These are phyloP conservation scores for Amanita muscaria DNA, from an alignment of 768 basidiomycete species.

Conservation along the genomic window DNA sequence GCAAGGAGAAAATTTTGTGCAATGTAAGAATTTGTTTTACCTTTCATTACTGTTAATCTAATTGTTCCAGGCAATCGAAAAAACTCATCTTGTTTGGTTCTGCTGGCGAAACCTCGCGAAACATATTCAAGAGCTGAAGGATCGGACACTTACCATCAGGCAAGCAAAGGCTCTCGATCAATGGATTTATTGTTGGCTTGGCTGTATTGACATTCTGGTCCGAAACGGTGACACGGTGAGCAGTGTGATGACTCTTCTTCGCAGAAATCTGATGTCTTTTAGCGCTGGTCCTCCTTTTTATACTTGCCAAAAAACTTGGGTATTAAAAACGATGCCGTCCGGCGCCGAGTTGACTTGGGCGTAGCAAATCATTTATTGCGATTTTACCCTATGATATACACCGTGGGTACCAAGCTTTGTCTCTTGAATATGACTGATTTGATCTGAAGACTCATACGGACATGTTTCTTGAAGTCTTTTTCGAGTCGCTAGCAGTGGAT, in stretches of 20 bases:
- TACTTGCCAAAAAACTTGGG: conserved; percentile 43
- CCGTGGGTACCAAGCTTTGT: conserved; percentile 27
- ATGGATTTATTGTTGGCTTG: conserved; percentile 69
- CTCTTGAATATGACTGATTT: conserved; percentile 22
- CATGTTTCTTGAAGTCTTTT: conserved; percentile 42
- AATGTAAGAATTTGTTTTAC: conserved; percentile 29
- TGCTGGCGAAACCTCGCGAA: conserved; percentile 27
- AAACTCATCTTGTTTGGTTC: conserved; percentile 14
- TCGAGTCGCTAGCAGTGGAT: conserved; percentile 41
- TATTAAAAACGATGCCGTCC: conserved; percentile 41
- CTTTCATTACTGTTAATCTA: no score
- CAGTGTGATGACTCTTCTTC: neutral
- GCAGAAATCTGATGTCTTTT: neutral
- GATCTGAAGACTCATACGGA: conserved; percentile 21
- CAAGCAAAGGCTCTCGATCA: conserved; percentile 29
- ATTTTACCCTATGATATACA: conserved; percentile 53
- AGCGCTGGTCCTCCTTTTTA: conserved; percentile 61
- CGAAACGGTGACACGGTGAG: conserved; percentile 21
- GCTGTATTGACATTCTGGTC: conserved; percentile 55
- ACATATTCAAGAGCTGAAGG: neutral
- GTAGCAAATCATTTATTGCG: conserved; percentile 50
- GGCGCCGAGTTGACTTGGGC: conserved; percentile 51
- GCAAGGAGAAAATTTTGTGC: conserved; percentile 40
- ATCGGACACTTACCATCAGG: neutral
- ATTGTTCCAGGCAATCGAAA: conserved; percentile 12